Percentiles rank a stretch among this genome's conserved stretches.
Conservation (phyloP, 1,284 basidiomycete genomes). For the Moesziomyces antarcticus region DNA sequence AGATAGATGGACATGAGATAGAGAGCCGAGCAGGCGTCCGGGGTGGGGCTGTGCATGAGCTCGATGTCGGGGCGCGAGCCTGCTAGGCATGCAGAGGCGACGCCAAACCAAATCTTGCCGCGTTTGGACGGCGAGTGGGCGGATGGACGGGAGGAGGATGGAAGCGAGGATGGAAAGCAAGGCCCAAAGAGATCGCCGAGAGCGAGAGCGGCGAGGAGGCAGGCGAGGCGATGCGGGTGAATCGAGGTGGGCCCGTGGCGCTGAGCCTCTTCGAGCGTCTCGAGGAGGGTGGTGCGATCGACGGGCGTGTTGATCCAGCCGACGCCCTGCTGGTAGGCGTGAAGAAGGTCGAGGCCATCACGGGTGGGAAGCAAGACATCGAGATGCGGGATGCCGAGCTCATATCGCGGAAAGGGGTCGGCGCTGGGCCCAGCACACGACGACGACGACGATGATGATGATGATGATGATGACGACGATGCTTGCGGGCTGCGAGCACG, state of each 20-base stretch:
- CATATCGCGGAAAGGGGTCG: slow-evolving; percentile 20
- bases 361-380: slow-evolving; percentile 21
- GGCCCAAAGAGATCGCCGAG: slow-evolving; percentile 25
- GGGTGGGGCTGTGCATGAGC: slow-evolving; percentile 26
- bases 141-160: not conserved
- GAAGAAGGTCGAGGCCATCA: slow-evolving; percentile 27
- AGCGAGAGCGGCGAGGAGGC: slow-evolving; percentile 32
- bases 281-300: slow-evolving; percentile 23
- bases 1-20: slow-evolving; percentile 37
- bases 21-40: slow-evolving; percentile 37
- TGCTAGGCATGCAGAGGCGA: slow-evolving; percentile 28
- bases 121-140: slow-evolving; percentile 9
- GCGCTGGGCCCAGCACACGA: not conserved
- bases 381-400: slow-evolving; percentile 27
- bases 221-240: slow-evolving; percentile 36
- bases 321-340: slow-evolving; percentile 31
- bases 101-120: slow-evolving; percentile 29
- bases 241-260: slow-evolving; percentile 31
- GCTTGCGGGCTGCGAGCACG: not conserved
- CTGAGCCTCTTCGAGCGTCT: slow-evolving; percentile 29
- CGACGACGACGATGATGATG: not conserved
- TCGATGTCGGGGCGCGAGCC: slow-evolving; percentile 10
- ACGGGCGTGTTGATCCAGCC: slow-evolving; percentile 33
- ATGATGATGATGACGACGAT: slow-evolving; percentile 4
- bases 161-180: slow-evolving; percentile 10